Conservation (phyloP, 768 basidiomycete genomes). For the Mycena rebaudengoi region DNA sequence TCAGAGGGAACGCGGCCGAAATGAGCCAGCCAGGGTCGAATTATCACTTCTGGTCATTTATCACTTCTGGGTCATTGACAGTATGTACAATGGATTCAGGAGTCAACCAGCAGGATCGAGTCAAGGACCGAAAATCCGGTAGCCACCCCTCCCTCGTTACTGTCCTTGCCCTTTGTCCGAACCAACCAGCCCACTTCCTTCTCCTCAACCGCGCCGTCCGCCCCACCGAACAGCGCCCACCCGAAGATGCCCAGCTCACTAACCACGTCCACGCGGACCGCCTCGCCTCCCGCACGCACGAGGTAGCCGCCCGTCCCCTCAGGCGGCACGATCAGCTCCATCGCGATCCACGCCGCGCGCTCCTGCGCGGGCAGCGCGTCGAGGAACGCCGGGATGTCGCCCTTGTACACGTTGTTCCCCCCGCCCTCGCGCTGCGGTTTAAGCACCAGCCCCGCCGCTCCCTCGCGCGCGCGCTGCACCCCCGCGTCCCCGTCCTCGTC, state of each 20-base stretch:
- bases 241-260: constrained; percentile 95
- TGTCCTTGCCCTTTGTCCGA: constrained; percentile 89
- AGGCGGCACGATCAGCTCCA: constrained; percentile 91
- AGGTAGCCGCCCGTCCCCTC: constrained; percentile 74
- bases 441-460: constrained; percentile 73
- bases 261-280: constrained; percentile 73
- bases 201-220: constrained; percentile 56
- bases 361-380: constrained; percentile 65
- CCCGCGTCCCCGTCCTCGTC: constrained; percentile 57
- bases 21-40: too few species aligned
- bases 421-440: constrained; percentile 99
- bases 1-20: too few species aligned
- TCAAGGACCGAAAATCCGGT: constrained; percentile 84
- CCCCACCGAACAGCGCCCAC: constrained; percentile 76
- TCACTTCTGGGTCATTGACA: too few species aligned
- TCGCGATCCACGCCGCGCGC: constrained; percentile 91
- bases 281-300: constrained; percentile 71
- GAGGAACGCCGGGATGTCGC: constrained; percentile 81
- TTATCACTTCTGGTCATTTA: too few species aligned
- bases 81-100: too few species aligned
- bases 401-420: constrained; percentile 94
- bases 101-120: constrained; percentile 68
- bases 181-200: constrained; percentile 84
- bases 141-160: constrained; percentile 91
- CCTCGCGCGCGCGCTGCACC: constrained; percentile 58